Base-by-base conservation (phyloP, 2,329 filamentous ascomycete species). In the Alternaria arborescens region DNA sequence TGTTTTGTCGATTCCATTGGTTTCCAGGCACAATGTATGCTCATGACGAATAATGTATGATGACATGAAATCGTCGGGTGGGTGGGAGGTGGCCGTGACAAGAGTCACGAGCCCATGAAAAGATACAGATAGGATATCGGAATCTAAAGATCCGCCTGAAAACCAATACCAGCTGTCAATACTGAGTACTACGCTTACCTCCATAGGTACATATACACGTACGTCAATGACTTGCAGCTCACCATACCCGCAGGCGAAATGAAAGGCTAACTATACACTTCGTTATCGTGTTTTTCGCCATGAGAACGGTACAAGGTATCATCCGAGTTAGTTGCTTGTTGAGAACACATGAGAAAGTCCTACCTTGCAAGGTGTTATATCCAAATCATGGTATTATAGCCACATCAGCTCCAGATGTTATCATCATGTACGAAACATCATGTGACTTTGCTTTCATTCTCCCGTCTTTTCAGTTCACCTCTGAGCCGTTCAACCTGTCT, bases 71-170 rank as follows among this genome's bases (percentile, higher is more conserved):
- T n/a, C 34, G 34, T 38, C 34, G 34, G 34, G 34, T 30, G 50
- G 50, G 50, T 42, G 36, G 46, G 46, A 5, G 46, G 46, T 24
- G 46, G 32, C 32, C 20, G 32, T 24, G 46, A 50, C 46, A 26
- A 50, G 46, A 36, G 46, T 50, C 30, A 26, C 14, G 32, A 38
- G 46, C 32, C 46, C 16, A 16, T 18, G 8, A 50, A 38, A 50
- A 36, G 32, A 11, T 12, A 22, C n/a, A n/a, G 20, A 18, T 36
- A 26, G 5, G 5, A 20, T 50, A 26, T n/a, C 6, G 11, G 1
- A 48, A 36, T 8, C 18, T 12, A n/a, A 1, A n/a, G 14, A 38
- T n/a, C 20, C 14, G 11, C 8, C n/a, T 4, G 20, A 24, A 12
- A 3, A 22, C 8, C 12, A 8, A 22, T n/a, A 8, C 6, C 8